Conservation (phyloP, 768 basidiomycete species). For the Calocera viscosa region DNA sequence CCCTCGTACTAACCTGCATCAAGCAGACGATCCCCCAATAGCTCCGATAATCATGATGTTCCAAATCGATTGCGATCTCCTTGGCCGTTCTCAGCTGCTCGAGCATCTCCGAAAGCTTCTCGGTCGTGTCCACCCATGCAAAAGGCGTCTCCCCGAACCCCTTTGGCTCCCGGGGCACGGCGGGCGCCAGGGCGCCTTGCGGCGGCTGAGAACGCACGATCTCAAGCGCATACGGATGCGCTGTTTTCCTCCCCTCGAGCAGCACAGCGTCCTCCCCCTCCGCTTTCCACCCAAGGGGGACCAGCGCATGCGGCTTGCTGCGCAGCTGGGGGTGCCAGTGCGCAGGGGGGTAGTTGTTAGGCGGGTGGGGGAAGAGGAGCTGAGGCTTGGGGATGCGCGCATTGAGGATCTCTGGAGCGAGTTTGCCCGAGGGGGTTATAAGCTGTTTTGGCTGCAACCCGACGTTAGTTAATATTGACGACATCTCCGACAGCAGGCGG, state of each 20-base stretch:
- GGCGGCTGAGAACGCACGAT: slow-evolving; percentile 64
- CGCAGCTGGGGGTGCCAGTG: slow-evolving; percentile 58
- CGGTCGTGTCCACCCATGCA: slow-evolving; percentile 52
- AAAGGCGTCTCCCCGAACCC: slow-evolving; percentile 57
- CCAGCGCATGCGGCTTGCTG: slow-evolving; percentile 71
- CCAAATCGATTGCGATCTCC: slow-evolving; percentile 88
- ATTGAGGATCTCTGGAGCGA: slow-evolving; percentile 28
- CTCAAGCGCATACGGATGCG: slow-evolving; percentile 79
- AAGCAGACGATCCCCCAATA: slow-evolving; percentile 82
- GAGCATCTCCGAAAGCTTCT: slow-evolving; percentile 50
- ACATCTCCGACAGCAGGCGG: neutral
- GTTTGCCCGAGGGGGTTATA: slow-evolving; percentile 10
- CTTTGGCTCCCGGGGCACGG: slow-evolving; percentile 30
- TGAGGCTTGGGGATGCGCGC: slow-evolving; percentile 74
- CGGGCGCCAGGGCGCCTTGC: slow-evolving; percentile 44
- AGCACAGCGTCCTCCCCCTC: neutral
- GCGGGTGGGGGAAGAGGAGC: slow-evolving; percentile 46
- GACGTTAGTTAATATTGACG: slow-evolving; percentile 12
- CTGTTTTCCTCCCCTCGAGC: slow-evolving; percentile 23
- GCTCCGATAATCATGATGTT: slow-evolving; percentile 80
- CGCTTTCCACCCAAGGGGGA: slow-evolving; percentile 53
- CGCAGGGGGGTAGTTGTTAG: slow-evolving; percentile 43
- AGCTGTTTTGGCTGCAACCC: slow-evolving; percentile 15
- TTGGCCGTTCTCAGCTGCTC: slow-evolving; percentile 46
- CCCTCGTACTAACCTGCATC: slow-evolving; percentile 80